A percentile compares a stretch with the other conserved stretches of the same genome.
phyloP scores from a whole-genome alignment of 805 yeast genomes.

The Tetrapisispora taiwanensis region DNA sequence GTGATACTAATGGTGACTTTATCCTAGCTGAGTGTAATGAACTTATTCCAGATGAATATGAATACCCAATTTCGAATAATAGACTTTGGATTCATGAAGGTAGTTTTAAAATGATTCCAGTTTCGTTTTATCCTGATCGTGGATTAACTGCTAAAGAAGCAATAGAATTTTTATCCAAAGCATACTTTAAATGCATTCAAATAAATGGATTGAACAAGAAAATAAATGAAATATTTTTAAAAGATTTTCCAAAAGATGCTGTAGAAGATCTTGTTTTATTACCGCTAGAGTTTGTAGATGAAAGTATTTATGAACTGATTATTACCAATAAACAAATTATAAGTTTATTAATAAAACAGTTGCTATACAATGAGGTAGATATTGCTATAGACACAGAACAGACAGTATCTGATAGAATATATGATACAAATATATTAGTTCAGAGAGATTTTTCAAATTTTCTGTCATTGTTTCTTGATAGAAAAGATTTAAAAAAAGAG shows the following conservation, averaged over 20 bases:
- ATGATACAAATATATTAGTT: constrained; percentile 3
- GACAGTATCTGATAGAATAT: background rate
- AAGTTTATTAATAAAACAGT: constrained; percentile 13
- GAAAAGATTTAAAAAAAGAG: constrained; percentile 6
- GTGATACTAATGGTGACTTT: constrained; percentile 50
- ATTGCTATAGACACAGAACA: background rate
- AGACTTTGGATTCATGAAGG: constrained; percentile 45
- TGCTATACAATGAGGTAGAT: constrained; percentile 3
- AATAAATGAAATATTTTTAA: constrained; percentile 10
- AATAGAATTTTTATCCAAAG: constrained; percentile 31
- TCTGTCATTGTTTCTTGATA: constrained; percentile 11
- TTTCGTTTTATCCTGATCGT: constrained; percentile 26
- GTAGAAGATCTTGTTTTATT: constrained; percentile 18
- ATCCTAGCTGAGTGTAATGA: constrained; percentile 42
- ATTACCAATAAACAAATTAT: constrained; percentile 13
- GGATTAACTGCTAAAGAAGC: constrained; percentile 34
- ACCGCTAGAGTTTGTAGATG: constrained; percentile 12
- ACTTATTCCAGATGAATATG: constrained; percentile 36
- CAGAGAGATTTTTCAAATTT: constrained; percentile 13
- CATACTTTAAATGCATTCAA: constrained; percentile 29
- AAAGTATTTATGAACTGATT: constrained; percentile 6
- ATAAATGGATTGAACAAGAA: constrained; percentile 15
- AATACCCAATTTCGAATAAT: constrained; percentile 33
- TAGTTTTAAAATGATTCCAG: constrained; percentile 33
- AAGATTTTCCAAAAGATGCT: constrained; percentile 24